Base-by-base conservation (phyloP, 768 basidiomycete genomes). In the Tricholoma furcatifolium region DNA sequence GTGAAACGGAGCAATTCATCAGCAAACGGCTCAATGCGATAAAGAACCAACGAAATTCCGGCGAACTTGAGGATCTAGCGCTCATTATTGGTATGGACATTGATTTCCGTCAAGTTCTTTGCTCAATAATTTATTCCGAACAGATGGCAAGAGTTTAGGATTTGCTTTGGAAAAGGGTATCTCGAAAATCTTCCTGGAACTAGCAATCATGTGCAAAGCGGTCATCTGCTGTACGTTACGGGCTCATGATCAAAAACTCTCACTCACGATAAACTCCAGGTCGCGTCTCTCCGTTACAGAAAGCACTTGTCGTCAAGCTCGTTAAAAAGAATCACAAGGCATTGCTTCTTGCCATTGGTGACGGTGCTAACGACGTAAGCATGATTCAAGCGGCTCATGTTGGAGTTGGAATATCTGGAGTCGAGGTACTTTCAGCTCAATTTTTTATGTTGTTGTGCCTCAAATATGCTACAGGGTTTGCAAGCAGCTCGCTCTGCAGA, bases 321-420 rank as follows among this genome's bases (percentile, higher is more conserved):
- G 96, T 98, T 50, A 98, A 98, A 78, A 95, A 95, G 70, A 95
- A 96, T 67, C 85, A 87, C 61, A 92, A 93, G 52, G 80, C 93
- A 6, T 92, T 97, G 49, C 76, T 97, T n/a, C 81, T 98, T 8
- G 96, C 96, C 3, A 98, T 98, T 46, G 96, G 96, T 18, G 96
- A 98, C 59, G 96, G 96, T 45, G 96, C 96, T 2, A 98, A 98
- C 67, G 96, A 98, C 68, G 96, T 98, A 60, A 92, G 92, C 66
- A 98, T 98, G 96, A 98, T 98, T 54, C 96, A 98, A 66, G 96
- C 96, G 32, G 96, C 96, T 0, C 96, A 98, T 65, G 91, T 98
- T 42, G 96, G 96, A 27, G 88, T 98, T 50, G 96, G 96, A 62
- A 98, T 98, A 43, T 98, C 95, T 41, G 96, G 96, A 48, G 91